These are phyloP conservation scores for Yamadazyma akitaensis DNA, from an alignment of 805 yeast species.

Conservation along the genomic window DNA sequence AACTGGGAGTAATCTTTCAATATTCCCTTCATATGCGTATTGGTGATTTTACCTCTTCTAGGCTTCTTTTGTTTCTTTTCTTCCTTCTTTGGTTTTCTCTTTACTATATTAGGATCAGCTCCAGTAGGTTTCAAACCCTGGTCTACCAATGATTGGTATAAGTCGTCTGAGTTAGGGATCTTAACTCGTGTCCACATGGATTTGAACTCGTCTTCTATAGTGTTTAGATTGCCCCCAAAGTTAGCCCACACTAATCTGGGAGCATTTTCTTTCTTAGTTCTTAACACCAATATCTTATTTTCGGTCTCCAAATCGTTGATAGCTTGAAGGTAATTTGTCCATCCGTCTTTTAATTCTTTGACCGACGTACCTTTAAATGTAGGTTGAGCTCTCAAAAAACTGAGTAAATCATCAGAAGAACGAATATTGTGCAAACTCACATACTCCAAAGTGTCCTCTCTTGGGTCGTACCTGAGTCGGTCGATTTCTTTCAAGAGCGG, in stretches of 20 bases:
- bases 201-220: slow-evolving; percentile 78
- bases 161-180: slow-evolving; percentile 76
- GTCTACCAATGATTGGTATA: slow-evolving; percentile 73
- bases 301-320: slow-evolving; percentile 75
- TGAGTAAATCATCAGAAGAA: slow-evolving; percentile 70
- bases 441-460: slow-evolving; percentile 69
- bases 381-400: slow-evolving; percentile 71
- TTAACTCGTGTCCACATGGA: slow-evolving; percentile 75
- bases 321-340: slow-evolving; percentile 85
- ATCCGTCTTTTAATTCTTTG: slow-evolving; percentile 81
- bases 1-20: slow-evolving; percentile 71
- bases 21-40: slow-evolving; percentile 94
- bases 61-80: slow-evolving; percentile 86
- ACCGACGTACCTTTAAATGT: slow-evolving; percentile 87
- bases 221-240: slow-evolving; percentile 65
- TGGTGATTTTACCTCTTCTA: slow-evolving; percentile 90
- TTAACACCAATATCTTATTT: slow-evolving; percentile 72
- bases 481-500: slow-evolving; percentile 73
- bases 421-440: slow-evolving; percentile 86
- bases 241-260: slow-evolving; percentile 95
- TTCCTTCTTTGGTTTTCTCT: slow-evolving; percentile 53
- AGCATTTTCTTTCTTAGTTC: slow-evolving; percentile 89
- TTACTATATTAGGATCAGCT: slow-evolving; percentile 94
- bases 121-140: slow-evolving; percentile 95
- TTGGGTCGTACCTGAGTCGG: slow-evolving; percentile 66